These are phyloP conservation scores for Cryptosporidium parvum DNA, from an alignment of 169 alveolate species.

Conservation along the genomic window DNA sequence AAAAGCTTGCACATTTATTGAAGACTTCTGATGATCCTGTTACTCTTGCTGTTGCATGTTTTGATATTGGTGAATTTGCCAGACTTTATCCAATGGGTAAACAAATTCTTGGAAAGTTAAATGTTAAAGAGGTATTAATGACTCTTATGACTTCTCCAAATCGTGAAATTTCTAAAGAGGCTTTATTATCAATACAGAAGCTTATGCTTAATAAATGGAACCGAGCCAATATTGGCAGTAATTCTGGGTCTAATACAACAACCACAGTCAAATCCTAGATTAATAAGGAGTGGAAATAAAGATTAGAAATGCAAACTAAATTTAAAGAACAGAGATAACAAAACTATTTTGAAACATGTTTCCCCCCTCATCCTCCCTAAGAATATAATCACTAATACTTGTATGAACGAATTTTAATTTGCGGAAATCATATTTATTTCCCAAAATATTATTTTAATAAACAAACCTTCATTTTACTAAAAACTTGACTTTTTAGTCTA, in stretches of 20 bases:
- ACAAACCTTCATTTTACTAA: not conserved
- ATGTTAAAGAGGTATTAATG: slow-evolving; percentile 87
- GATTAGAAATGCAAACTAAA: not conserved
- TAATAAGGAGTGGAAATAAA: not conserved
- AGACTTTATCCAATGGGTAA: slow-evolving; percentile 89
- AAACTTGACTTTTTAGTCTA: not conserved
- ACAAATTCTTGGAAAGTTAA: slow-evolving; percentile 86
- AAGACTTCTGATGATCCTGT: slow-evolving; percentile 84
- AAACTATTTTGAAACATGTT: too few species aligned
- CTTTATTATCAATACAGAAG: slow-evolving; percentile 90
- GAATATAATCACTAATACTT: too few species aligned
- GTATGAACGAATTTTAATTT: too few species aligned
- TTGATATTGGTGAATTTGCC: slow-evolving; percentile 92
- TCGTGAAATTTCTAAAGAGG: slow-evolving; percentile 89
- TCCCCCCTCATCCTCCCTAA: not conserved
- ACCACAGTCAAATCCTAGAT: slow-evolving; percentile 10
- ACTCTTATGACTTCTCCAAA: slow-evolving; percentile 86
- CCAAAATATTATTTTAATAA: not conserved
- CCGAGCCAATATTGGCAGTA: not conserved
- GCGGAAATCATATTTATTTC: not conserved
- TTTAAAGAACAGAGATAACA: too few species aligned
- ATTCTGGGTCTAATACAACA: not conserved
- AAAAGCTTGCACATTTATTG: slow-evolving; percentile 83
- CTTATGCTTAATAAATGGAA: slow-evolving; percentile 89
- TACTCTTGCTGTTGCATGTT: slow-evolving; percentile 89